A percentile compares a stretch with the other conserved stretches of the same genome.
Conservation (phyloP, 805 yeast species). For the Starmerella bacillaris region DNA sequence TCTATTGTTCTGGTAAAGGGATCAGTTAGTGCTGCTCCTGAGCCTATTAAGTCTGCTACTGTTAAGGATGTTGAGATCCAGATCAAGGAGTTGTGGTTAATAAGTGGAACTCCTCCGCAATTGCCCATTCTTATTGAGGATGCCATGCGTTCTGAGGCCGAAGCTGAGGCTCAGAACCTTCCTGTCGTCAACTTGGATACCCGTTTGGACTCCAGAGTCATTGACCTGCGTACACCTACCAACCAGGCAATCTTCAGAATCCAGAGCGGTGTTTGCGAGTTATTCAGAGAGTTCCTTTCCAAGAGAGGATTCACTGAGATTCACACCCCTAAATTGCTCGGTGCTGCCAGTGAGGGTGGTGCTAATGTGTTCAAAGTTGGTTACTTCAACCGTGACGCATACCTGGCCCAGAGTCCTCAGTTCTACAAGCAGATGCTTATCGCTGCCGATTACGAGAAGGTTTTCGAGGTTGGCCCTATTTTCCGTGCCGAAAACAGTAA, state of each 20-base stretch:
- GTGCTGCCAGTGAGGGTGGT: constrained; percentile 96
- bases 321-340: constrained; percentile 90
- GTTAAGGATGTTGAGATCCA: constrained; percentile 78
- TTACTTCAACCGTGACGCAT: constrained; percentile 85
- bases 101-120: constrained; percentile 78
- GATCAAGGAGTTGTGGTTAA: constrained; percentile 51
- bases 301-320: constrained; percentile 63
- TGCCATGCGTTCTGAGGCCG: constrained; percentile 85
- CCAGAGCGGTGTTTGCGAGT: constrained; percentile 69
- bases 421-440: constrained; percentile 93
- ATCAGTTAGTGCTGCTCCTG: constrained; percentile 63
- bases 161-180: constrained; percentile 59
- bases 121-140: constrained; percentile 92
- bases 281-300: constrained; percentile 76
- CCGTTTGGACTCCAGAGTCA: constrained; percentile 83
- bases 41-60: constrained; percentile 75
- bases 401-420: constrained; percentile 95
- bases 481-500: constrained; percentile 98
- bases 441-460: constrained; percentile 94
- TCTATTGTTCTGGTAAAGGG: constrained; percentile 86
- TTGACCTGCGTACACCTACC: constrained; percentile 90
- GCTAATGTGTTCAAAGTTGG: constrained; percentile 86
- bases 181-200: constrained; percentile 95
- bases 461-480: constrained; percentile 91
- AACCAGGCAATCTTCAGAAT: constrained; percentile 94